A percentile compares a stretch with the other conserved stretches of the same genome.
Evolutionary conservation across 306 rosid species (phyloP).

Genomic region (Arachis hypogaea): DNA sequence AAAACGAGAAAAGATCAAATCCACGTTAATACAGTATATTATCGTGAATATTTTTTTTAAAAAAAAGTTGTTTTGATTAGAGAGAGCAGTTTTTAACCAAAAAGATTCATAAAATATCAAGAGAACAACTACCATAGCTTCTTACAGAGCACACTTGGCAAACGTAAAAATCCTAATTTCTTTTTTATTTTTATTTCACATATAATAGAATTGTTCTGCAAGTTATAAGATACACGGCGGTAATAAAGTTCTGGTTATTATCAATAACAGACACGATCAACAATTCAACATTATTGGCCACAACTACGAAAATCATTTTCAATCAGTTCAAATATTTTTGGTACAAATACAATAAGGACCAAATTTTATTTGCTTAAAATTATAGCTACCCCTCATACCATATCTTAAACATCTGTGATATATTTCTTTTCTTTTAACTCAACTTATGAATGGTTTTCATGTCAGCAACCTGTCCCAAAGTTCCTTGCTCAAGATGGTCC

Average conservation of each 20-base stretch:
- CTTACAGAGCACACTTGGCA: neutral
- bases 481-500: slow-evolving; percentile 83
- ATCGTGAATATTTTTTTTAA: too few relatives aligned
- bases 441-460: slow-evolving; percentile 93
- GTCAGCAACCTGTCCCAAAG: slow-evolving; percentile 72
- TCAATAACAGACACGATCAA: slow-evolving; percentile 14
- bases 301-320: neutral
- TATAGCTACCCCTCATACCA: slow-evolving; percentile 20
- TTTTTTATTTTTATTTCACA: neutral
- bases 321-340: slow-evolving; percentile 21
- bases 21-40: too few relatives aligned
- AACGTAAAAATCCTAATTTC: slow-evolving; percentile 8
- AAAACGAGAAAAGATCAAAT: too few relatives aligned
- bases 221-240: slow-evolving; percentile 22
- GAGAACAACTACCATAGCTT: neutral
- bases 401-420: neutral
- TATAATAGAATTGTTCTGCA: neutral
- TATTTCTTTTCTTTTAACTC: slow-evolving; percentile 38
- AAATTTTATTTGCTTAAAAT: slow-evolving; percentile 45
- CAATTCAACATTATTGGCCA: slow-evolving; percentile 4
- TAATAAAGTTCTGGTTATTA: slow-evolving; percentile 4
- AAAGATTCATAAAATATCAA: neutral
- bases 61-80: too few relatives aligned
- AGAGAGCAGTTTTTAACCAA: too few relatives aligned
- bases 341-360: neutral